Evolutionary conservation across 1,284 basidiomycete species (phyloP), one percentile per base, ranked within the genome.

Genomic region (Dichomitus squalens): DNA sequence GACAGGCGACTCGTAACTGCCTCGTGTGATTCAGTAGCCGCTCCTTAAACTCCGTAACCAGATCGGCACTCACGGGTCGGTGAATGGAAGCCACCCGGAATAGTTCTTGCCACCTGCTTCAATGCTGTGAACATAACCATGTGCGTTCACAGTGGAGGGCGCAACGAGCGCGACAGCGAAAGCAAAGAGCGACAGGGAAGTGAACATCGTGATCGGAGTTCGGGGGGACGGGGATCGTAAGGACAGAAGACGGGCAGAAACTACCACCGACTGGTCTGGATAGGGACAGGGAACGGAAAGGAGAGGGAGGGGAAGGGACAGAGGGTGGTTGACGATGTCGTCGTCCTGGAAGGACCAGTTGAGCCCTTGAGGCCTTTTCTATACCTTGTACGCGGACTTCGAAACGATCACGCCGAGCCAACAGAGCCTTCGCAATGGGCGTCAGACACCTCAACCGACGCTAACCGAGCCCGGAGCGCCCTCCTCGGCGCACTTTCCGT

Each of bases 41-140:
- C 12, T 8, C 20, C 12, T n/a, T 21, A 18, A 35, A 33, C n/a
- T 39, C 40, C 20, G 39, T 38, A 39, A 35, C n/a, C n/a, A 18
- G 18, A 41, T 14, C 27, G 14, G 36, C 4, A 57, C 62, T 39
- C 41, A 71, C 67, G 71, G 69, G 41, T 69, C 69, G 34, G 59
- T 50, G 54, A 67, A 68, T 20, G 72, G 69, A 52, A 61, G 59
- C 61, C 65, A 73, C 7, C 66, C 72, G 38, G 66, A 51, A 52
- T 70, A 71, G 40, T n/a, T 55, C 60, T 68, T 58, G 33, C 66
- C 67, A 35, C 54, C 64, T 18, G 67, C 63, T 11, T 52, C 49
- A 36, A 68, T 59, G 11, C 41, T 38, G 31, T 66, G 59, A 12
- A 72, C 65, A 49, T 57, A 71, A 14, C 70, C 70, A 56, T 72